Conservation (phyloP, 2,329 filamentous ascomycete species). For the Aspergillus uvarum region DNA sequence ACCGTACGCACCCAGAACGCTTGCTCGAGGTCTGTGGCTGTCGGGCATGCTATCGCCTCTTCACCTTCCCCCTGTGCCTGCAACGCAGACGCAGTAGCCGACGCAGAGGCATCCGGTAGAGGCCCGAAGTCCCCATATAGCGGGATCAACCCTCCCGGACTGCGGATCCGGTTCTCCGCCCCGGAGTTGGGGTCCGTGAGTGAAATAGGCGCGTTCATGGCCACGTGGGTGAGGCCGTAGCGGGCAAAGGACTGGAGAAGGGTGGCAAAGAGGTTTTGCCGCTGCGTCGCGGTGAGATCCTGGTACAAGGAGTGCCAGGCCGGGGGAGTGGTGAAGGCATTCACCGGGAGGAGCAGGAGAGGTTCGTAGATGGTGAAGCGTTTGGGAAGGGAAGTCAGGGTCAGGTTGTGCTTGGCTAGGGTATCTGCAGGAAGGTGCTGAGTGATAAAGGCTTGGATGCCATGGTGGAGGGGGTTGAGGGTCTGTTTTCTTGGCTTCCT, state of each 20-base stretch:
- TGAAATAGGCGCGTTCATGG: slow-evolving; percentile 59
- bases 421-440: slow-evolving; percentile 19
- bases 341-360: slow-evolving; percentile 56
- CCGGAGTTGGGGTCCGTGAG: slow-evolving; percentile 25
- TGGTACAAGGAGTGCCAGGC: slow-evolving; percentile 31
- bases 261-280: slow-evolving; percentile 42
- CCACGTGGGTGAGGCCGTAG: slow-evolving; percentile 54
- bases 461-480: slow-evolving; percentile 33
- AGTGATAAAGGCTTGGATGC: slow-evolving; percentile 33
- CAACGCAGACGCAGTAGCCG: no score
- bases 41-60: slow-evolving; percentile 30
- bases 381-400: slow-evolving; percentile 34
- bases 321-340: slow-evolving; percentile 41
- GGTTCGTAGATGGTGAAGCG: slow-evolving; percentile 58
- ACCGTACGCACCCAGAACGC: slow-evolving; percentile 78
- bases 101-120: slow-evolving; percentile 5
- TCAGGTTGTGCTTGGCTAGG: slow-evolving; percentile 13
- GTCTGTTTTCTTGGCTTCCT: not conserved
- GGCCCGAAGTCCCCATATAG: slow-evolving; percentile 75
- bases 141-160: slow-evolving; percentile 67
- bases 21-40: slow-evolving; percentile 55
- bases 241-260: slow-evolving; percentile 43
- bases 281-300: slow-evolving; percentile 26
- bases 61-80: slow-evolving; percentile 16
- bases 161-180: slow-evolving; percentile 68